Percentiles rank a stretch among this genome's conserved stretches.
These are phyloP conservation scores for Lipomyces yamadae DNA, from an alignment of 805 yeast genomes.

Conservation along the genomic window DNA sequence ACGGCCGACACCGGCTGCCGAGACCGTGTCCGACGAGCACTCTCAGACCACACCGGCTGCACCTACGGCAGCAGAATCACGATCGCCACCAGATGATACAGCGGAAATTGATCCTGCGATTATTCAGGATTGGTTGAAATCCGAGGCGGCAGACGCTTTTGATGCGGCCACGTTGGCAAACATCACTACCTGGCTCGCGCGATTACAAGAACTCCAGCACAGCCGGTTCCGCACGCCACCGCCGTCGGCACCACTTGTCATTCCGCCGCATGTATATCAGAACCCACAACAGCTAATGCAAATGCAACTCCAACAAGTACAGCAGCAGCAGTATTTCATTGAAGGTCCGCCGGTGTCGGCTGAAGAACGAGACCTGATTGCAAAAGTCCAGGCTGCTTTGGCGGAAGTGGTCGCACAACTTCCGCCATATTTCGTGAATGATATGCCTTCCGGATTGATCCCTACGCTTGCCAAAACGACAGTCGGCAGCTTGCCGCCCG, in stretches of 20 bases:
- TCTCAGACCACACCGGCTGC: conserved; percentile 2
- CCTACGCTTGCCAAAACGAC: conserved; percentile 27
- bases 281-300: conserved; percentile 22
- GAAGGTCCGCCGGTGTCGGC: conserved; percentile 38
- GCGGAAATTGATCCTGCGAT: conserved; percentile 31
- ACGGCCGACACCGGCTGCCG: conserved; percentile 6
- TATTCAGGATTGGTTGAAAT: conserved; percentile 20
- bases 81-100: conserved; percentile 28
- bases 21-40: conserved; percentile 7
- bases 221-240: conserved; percentile 47
- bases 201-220: conserved; percentile 58
- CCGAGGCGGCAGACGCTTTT: conserved; percentile 30
- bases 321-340: conserved; percentile 20
- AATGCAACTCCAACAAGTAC: conserved; percentile 40
- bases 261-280: conserved; percentile 36
- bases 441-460: conserved; percentile 30
- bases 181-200: conserved; percentile 53
- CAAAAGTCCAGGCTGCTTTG: conserved; percentile 22
- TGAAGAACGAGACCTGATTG: conserved; percentile 45
- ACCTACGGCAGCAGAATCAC: conserved; percentile 30
- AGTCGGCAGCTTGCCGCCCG: conserved; percentile 35
- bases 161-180: conserved; percentile 47
- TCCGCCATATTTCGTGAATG: conserved; percentile 33
- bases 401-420: conserved; percentile 20
- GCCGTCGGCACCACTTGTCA: conserved; percentile 37